Conservation (phyloP, 345 rosid genomes). For the Syzygium oleosum region DNA sequence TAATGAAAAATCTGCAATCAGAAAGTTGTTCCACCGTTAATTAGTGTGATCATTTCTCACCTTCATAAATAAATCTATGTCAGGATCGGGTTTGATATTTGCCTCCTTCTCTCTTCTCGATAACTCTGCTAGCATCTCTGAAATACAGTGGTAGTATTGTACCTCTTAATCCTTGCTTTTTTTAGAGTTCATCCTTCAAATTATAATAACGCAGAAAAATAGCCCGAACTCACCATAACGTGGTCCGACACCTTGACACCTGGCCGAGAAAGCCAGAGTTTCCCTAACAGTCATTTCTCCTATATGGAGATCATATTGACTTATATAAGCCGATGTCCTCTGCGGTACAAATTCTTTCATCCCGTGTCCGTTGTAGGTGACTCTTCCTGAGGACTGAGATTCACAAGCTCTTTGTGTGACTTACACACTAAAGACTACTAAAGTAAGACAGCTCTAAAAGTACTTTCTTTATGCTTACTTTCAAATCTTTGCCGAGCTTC, state of each 20-base stretch:
- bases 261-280: conserved; percentile 51
- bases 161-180: background rate
- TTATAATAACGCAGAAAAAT: background rate
- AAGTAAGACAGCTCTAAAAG: background rate
- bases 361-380: conserved; percentile 51
- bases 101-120: conserved; percentile 76
- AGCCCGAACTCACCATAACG: conserved; percentile 30
- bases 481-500: conserved; percentile 41
- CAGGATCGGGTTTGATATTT: conserved; percentile 84
- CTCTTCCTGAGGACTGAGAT: conserved; percentile 44
- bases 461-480: conserved; percentile 19
- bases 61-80: conserved; percentile 82
- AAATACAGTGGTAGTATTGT: background rate
- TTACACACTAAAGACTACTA: background rate
- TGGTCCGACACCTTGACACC: conserved; percentile 62
- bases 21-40: background rate
- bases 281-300: conserved; percentile 67
- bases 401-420: background rate
- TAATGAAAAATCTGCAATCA: background rate
- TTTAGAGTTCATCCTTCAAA: background rate
- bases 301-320: conserved; percentile 53
- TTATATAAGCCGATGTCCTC: conserved; percentile 53
- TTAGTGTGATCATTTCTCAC: conserved; percentile 7
- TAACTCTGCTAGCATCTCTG: conserved; percentile 64
- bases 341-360: conserved; percentile 64